phyloP scores from a whole-genome alignment of 2,329 filamentous ascomycete species.

The Falciphora oryzae region DNA sequence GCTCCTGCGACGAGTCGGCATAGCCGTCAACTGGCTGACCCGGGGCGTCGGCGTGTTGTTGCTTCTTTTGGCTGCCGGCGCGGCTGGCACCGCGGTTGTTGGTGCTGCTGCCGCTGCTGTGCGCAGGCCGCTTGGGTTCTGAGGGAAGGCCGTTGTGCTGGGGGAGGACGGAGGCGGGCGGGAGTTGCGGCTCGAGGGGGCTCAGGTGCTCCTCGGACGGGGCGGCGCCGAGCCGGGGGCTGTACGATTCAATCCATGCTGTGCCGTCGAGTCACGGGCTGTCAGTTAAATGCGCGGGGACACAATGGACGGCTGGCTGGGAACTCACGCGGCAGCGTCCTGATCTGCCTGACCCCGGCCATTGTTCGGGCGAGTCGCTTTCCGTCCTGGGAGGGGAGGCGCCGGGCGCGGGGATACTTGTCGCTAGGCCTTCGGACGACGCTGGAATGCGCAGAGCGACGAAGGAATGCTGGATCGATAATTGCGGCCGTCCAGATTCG shows the following conservation, averaged over 20 bases:
- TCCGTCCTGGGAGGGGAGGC: neutral
- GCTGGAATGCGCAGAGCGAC: neutral
- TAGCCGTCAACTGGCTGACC: constrained; percentile 33
- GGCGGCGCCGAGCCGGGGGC: neutral
- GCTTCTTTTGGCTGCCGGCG: neutral
- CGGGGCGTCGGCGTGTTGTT: neutral
- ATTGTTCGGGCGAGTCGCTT: neutral
- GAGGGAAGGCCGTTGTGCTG: constrained; percentile 19
- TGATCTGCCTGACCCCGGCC: constrained; percentile 6
- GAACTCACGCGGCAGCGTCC: constrained; percentile 16
- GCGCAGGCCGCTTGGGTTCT: constrained; percentile 11
- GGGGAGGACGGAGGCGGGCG: constrained; percentile 15
- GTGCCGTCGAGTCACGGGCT: neutral
- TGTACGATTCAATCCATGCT: constrained; percentile 11
- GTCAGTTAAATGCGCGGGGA: neutral
- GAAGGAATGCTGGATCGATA: neutral
- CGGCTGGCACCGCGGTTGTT: constrained; percentile 4
- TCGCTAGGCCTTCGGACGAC: neutral
- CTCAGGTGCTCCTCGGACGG: constrained; percentile 8
- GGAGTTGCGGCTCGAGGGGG: constrained; percentile 12
- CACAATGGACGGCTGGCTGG: neutral
- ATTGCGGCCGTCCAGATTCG: neutral
- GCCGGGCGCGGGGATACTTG: neutral
- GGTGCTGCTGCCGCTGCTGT: constrained; percentile 3
- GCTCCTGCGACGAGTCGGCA: constrained; percentile 21